Evolutionary conservation across 73 alveolate genomes (phyloP).

Genomic region (Tetrahymena elliotti): DNA sequence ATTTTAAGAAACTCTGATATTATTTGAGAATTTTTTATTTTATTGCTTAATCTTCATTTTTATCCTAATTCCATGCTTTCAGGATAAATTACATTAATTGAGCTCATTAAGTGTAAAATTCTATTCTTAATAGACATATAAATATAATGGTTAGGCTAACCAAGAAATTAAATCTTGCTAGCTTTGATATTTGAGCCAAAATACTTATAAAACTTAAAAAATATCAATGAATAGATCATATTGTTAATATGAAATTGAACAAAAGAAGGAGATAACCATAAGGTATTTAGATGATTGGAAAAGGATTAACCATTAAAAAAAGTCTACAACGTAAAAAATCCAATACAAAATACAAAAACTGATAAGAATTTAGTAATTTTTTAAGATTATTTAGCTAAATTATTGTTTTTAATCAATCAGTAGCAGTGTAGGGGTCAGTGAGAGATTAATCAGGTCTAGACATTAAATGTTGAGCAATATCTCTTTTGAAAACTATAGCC

Average conservation of each 20-base stretch:
- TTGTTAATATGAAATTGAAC: neutral
- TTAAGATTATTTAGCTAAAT: neutral
- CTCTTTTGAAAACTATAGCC: neutral
- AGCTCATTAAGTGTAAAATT: neutral
- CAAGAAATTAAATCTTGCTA: neutral
- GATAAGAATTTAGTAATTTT: neutral
- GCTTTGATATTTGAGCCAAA: neutral
- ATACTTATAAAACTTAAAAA: no score
- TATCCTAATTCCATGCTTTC: neutral
- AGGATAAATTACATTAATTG: no score
- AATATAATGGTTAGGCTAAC: neutral
- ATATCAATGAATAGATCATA: neutral
- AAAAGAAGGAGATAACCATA: neutral
- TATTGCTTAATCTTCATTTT: neutral
- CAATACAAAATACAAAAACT: neutral
- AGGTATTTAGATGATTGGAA: neutral
- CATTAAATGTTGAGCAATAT: neutral
- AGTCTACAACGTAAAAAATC: neutral
- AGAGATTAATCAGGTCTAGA: neutral
- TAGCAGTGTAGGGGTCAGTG: conserved; percentile 4
- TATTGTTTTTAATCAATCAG: neutral
- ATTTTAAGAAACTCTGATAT: no score
- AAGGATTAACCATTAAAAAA: neutral
- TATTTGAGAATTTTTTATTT: no score
- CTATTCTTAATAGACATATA: no score